Conservation (phyloP, 2,329 filamentous ascomycete genomes). For the Orbilia ellipsospora region DNA sequence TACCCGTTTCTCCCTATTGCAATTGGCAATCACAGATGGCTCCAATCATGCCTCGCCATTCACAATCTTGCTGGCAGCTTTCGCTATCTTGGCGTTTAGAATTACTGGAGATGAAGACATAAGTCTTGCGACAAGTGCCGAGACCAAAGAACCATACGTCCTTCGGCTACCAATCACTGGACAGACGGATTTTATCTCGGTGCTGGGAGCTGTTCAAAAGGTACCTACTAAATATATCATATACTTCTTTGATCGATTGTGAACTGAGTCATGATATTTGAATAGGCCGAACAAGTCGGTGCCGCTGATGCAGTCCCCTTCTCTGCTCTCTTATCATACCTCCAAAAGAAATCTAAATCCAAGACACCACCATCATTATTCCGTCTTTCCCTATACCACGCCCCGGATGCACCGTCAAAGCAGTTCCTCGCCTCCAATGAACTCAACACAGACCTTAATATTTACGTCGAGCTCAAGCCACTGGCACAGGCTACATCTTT, state of each 20-base stretch:
- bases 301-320: conserved; percentile 64
- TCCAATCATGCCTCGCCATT: conserved; percentile 61
- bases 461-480: conserved; percentile 57
- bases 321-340: conserved; percentile 62
- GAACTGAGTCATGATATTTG: conserved; percentile 6
- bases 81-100: conserved; percentile 64
- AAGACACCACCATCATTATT: conserved; percentile 64
- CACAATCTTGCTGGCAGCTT: conserved; percentile 64
- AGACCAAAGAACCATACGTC: conserved; percentile 65
- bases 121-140: conserved; percentile 64
- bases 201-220: conserved; percentile 63
- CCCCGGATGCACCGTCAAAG: conserved; percentile 61
- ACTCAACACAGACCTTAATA: conserved; percentile 58
- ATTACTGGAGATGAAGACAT: conserved; percentile 67
- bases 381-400: conserved; percentile 65
- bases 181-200: conserved; percentile 63
- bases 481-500: conserved; percentile 53
- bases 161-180: conserved; percentile 63
- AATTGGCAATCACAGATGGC: conserved; percentile 60
- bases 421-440: conserved; percentile 59
- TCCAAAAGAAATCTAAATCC: conserved; percentile 63
- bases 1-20: conserved; percentile 62
- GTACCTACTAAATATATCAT: conserved; percentile 56
- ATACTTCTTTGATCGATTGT: neutral
- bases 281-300: conserved; percentile 63